Conservation (phyloP, 768 basidiomycete species). For the Mycena vulgaris region DNA sequence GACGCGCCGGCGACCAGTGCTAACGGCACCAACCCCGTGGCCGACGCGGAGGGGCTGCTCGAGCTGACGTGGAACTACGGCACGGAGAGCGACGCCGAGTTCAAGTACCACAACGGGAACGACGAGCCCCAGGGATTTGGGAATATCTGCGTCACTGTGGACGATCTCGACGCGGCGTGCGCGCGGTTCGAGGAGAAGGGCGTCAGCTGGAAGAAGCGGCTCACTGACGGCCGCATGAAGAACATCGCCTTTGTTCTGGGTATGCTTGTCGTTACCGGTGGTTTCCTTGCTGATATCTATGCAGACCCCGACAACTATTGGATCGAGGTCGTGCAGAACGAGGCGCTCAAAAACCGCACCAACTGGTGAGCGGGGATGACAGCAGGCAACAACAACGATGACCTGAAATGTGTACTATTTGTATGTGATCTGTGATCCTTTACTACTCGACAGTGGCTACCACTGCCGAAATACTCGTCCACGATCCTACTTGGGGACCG, state of each 20-base stretch:
- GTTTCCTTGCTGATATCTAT: not conserved
- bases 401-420: no score
- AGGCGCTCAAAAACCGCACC: slow-evolving; percentile 32
- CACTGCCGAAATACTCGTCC: no score
- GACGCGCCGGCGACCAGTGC: slow-evolving; percentile 60
- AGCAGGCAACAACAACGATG: no score
- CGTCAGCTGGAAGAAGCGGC: slow-evolving; percentile 90
- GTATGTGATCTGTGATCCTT: no score
- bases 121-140: slow-evolving; percentile 88
- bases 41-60: no score
- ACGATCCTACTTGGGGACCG: no score
- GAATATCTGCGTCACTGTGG: slow-evolving; percentile 90
- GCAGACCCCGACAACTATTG: slow-evolving; percentile 80
- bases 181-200: slow-evolving; percentile 87
- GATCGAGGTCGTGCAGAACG: slow-evolving; percentile 37
- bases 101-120: slow-evolving; percentile 92
- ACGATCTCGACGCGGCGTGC: slow-evolving; percentile 87
- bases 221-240: slow-evolving; percentile 89
- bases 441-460: no score
- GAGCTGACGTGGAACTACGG: no score
- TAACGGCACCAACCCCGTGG: no score
- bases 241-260: slow-evolving; percentile 86
- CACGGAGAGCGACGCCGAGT: slow-evolving; percentile 83
- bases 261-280: not conserved
- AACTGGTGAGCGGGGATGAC: no score